A percentile compares a stretch with the other conserved stretches of the same genome.
Conservation (phyloP, 768 basidiomycete species). For the Leccinum variicolor region DNA sequence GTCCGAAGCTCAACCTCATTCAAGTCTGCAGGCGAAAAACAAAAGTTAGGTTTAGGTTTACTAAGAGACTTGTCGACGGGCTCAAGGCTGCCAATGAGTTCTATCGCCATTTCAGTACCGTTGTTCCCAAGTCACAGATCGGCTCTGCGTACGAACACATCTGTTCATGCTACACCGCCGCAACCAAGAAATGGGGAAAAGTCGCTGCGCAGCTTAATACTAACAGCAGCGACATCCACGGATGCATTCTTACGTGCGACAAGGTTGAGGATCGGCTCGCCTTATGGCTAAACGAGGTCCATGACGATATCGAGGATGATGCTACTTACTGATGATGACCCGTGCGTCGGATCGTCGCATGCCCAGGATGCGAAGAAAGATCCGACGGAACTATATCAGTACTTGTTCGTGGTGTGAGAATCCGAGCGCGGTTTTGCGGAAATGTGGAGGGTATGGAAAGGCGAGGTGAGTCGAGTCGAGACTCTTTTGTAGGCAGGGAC, state of each 20-base stretch:
- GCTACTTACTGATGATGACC: background rate
- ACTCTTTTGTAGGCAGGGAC: background rate
- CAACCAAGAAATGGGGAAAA: no score
- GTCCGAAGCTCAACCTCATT: background rate
- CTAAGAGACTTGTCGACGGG: no score
- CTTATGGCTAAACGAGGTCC: constrained; percentile 48
- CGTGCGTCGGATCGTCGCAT: background rate
- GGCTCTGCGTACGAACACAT: constrained; percentile 50
- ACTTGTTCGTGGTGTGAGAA: constrained; percentile 67
- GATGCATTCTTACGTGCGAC: constrained; percentile 25
- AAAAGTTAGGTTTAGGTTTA: no score
- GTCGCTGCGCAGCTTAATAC: constrained; percentile 37
- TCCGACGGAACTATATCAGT: constrained; percentile 45
- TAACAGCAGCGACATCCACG: constrained; percentile 24
- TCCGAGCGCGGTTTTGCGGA: constrained; percentile 54
- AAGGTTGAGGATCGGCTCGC: constrained; percentile 54
- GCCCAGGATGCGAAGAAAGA: constrained; percentile 19
- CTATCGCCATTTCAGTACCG: constrained; percentile 39
- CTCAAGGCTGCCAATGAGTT: constrained; percentile 53
- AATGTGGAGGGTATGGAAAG: constrained; percentile 45
- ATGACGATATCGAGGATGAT: constrained; percentile 26
- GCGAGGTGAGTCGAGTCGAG: constrained; percentile 30
- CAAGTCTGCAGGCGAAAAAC: constrained; percentile 24
- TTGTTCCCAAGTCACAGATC: constrained; percentile 47
- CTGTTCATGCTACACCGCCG: constrained; percentile 41